A percentile compares a stretch with the other conserved stretches of the same genome.
Evolutionary conservation across 768 basidiomycete genomes (phyloP).

Genomic region (Phylloporus arenicola): DNA sequence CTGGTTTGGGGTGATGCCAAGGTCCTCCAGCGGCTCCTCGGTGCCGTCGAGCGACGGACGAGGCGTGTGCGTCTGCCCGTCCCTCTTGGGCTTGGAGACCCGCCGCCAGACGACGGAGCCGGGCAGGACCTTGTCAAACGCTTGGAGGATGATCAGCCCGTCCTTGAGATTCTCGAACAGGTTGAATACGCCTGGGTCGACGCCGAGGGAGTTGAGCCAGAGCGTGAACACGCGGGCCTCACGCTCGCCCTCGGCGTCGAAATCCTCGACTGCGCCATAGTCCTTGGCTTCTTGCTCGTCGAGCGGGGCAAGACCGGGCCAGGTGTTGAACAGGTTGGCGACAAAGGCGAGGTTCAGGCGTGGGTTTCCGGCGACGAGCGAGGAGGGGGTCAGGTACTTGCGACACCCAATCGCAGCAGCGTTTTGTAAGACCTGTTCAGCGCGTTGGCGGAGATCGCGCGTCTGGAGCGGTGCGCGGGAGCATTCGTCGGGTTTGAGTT

Average conservation of each 20-base stretch:
- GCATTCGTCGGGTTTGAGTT: slow-evolving; percentile 91
- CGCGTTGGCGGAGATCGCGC: slow-evolving; percentile 71
- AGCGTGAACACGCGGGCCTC: slow-evolving; percentile 97
- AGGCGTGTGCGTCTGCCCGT: slow-evolving; percentile 31
- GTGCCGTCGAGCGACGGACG: slow-evolving; percentile 23
- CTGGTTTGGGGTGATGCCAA: slow-evolving; percentile 79
- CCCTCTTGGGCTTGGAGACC: slow-evolving; percentile 84
- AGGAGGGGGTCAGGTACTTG: slow-evolving; percentile 90
- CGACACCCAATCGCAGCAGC: slow-evolving; percentile 91
- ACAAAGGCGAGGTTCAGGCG: slow-evolving; percentile 98
- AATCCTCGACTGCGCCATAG: slow-evolving; percentile 88
- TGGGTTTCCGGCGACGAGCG: slow-evolving; percentile 90
- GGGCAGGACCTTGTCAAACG: slow-evolving; percentile 92
- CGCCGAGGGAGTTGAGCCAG: slow-evolving; percentile 96
- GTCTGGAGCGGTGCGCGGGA: slow-evolving; percentile 89
- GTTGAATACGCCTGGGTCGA: slow-evolving; percentile 95
- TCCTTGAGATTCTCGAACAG: slow-evolving; percentile 95
- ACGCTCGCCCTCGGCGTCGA: slow-evolving; percentile 97
- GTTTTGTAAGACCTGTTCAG: slow-evolving; percentile 91
- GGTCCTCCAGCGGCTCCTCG: slow-evolving; percentile 69
- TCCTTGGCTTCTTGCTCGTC: slow-evolving; percentile 93
- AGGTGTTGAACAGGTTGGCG: slow-evolving; percentile 97
- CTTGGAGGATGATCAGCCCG: slow-evolving; percentile 86
- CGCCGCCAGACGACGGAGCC: slow-evolving; percentile 92
- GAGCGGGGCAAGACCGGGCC: slow-evolving; percentile 89